phyloP scores from a whole-genome alignment of 768 basidiomycete species.

The Porpolomopsis calyptriformis region DNA sequence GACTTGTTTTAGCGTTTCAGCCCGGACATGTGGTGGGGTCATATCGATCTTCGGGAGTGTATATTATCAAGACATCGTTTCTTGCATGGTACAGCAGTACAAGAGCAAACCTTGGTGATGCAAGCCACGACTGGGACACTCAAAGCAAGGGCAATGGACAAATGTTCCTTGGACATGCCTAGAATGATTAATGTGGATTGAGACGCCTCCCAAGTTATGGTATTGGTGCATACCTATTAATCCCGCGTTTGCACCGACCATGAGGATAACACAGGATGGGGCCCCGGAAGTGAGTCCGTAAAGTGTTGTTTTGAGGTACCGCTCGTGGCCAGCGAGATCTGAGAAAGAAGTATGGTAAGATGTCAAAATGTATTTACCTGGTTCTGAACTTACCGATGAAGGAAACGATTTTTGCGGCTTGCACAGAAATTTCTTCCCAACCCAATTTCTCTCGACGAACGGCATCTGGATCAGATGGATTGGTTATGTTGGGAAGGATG shows the following conservation, averaged over 20 bases:
- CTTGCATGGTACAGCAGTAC: neutral
- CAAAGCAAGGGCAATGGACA: constrained; percentile 88
- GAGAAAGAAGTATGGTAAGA: neutral
- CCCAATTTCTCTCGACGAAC: constrained; percentile 77
- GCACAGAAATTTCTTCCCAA: constrained; percentile 91
- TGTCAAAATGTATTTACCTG: neutral
- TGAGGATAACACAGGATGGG: constrained; percentile 84
- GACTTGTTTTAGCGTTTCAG: constrained; percentile 88
- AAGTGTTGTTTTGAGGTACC: constrained; percentile 85
- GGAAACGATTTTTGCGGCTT: constrained; percentile 85
- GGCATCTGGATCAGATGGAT: constrained; percentile 48
- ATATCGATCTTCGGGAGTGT: constrained; percentile 66
- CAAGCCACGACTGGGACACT: constrained; percentile 90
- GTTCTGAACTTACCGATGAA: constrained; percentile 60
- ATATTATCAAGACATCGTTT: neutral
- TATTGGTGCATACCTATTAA: constrained; percentile 34
- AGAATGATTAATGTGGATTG: neutral
- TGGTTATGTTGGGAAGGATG: constrained; percentile 58
- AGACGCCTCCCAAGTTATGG: too few species aligned
- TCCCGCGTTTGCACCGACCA: constrained; percentile 92
- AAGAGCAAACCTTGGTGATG: constrained; percentile 69
- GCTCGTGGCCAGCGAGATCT: constrained; percentile 95
- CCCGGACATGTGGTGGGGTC: constrained; percentile 87
- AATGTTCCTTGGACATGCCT: constrained; percentile 91
- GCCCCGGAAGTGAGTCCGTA: constrained; percentile 93